Conservation (phyloP, 495 filamentous ascomycete genomes). For the Evernia prunastri region DNA sequence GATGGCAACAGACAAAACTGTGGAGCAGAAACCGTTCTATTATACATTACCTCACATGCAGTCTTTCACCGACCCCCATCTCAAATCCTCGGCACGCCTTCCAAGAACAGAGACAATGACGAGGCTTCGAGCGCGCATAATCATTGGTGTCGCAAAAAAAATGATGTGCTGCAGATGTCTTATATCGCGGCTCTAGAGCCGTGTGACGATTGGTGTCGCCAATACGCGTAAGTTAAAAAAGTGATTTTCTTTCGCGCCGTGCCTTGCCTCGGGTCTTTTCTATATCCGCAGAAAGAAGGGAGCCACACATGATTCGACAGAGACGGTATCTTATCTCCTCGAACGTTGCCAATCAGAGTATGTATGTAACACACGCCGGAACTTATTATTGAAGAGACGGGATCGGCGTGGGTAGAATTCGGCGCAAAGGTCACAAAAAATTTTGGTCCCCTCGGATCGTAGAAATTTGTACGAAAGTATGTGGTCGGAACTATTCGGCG, state of each 20-base stretch:
- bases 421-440: neutral
- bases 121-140: neutral
- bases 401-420: neutral
- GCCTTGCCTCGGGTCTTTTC: neutral
- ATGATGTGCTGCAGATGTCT: neutral
- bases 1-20: neutral
- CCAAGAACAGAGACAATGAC: neutral
- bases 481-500: neutral
- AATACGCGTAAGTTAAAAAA: neutral
- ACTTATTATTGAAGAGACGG: neutral
- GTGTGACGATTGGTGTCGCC: slow-evolving; percentile 2
- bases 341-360: neutral
- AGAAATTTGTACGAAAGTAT: neutral
- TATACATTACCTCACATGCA: neutral
- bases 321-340: neutral
- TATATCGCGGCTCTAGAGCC: neutral
- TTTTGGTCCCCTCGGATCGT: neutral
- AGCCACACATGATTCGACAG: neutral
- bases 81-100: neutral
- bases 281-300: neutral
- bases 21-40: neutral
- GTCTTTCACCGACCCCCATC: neutral
- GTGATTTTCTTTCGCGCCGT: neutral
- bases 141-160: slow-evolving; percentile 2
- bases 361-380: neutral